These are phyloP conservation scores for Candida insectorum DNA, from an alignment of 805 yeast species.

Conservation along the genomic window DNA sequence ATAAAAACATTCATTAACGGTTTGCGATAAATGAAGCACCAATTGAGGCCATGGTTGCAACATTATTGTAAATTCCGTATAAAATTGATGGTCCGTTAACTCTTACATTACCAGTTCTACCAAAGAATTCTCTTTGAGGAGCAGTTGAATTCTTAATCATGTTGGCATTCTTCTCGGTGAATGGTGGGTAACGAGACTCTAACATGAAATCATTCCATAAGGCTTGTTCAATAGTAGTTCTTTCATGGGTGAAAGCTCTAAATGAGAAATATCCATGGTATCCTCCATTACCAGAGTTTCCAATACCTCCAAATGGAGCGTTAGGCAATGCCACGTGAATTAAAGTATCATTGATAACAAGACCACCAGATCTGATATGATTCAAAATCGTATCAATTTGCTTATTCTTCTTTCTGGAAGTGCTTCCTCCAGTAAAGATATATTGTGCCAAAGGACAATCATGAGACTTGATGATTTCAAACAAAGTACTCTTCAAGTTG, in stretches of 20 bases:
- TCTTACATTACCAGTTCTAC: constrained; percentile 32
- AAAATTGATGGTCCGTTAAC: constrained; percentile 29
- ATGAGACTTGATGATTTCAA: constrained; percentile 42
- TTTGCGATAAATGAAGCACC: constrained; percentile 10
- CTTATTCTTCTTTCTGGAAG: constrained; percentile 44
- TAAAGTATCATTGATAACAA: constrained; percentile 66
- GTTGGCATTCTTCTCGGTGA: constrained; percentile 30
- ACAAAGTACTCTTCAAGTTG: constrained; percentile 42
- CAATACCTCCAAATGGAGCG: constrained; percentile 92
- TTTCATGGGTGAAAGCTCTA: constrained; percentile 68
- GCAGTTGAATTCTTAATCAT: constrained; percentile 14
- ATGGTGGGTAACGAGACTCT: constrained; percentile 68
- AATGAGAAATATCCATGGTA: constrained; percentile 66
- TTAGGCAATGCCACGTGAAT: constrained; percentile 64
- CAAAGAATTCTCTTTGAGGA: constrained; percentile 36
- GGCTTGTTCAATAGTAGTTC: constrained; percentile 64
- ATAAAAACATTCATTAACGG: not conserved
- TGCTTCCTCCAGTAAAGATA: constrained; percentile 51
- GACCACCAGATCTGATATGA: constrained; percentile 68
- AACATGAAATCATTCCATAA: constrained; percentile 59
- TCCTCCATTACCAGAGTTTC: constrained; percentile 75
- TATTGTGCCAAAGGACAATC: constrained; percentile 84
- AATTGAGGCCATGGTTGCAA: constrained; percentile 27
- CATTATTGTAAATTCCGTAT: constrained; percentile 29
- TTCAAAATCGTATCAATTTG: constrained; percentile 41